A percentile compares a stretch with the other conserved stretches of the same genome.
Conservation (phyloP, 2,329 filamentous ascomycete genomes). For the Helotiales sp. region DNA sequence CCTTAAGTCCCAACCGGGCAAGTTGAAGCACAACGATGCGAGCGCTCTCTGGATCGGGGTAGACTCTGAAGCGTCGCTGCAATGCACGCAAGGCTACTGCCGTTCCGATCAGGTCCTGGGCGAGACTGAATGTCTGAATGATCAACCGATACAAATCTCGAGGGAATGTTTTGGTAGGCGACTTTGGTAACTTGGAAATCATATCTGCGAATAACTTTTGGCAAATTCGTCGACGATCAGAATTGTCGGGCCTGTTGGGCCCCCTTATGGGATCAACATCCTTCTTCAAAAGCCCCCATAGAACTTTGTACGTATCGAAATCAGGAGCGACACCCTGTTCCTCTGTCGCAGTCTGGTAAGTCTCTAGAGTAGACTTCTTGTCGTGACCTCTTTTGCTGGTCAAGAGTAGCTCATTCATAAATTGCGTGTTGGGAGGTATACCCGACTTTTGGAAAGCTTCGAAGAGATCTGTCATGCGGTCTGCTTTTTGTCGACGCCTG, state of each 20-base stretch:
- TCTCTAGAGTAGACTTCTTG: constrained; percentile 35
- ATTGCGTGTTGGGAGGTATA: constrained; percentile 71
- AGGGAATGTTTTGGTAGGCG: constrained; percentile 46
- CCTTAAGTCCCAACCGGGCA: constrained; percentile 46
- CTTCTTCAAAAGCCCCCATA: constrained; percentile 41
- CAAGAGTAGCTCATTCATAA: constrained; percentile 79
- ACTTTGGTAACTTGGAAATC: constrained; percentile 49
- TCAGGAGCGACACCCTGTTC: constrained; percentile 35
- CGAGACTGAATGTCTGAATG: constrained; percentile 55
- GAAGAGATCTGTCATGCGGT: constrained; percentile 64
- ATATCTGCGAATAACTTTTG: constrained; percentile 52
- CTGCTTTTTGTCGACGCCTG: constrained; percentile 62
- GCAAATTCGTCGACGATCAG: constrained; percentile 20
- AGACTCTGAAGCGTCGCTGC: constrained; percentile 49
- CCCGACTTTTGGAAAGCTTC: constrained; percentile 65
- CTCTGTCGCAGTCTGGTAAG: constrained; percentile 32
- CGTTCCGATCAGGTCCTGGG: constrained; percentile 53
- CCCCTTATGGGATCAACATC: constrained; percentile 29
- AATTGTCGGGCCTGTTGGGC: background rate
- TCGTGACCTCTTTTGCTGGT: constrained; percentile 30
- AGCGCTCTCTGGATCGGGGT: constrained; percentile 52
- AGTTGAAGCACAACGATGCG: constrained; percentile 55
- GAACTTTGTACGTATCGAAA: constrained; percentile 39
- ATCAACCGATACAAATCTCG: constrained; percentile 57
- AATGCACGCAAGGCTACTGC: constrained; percentile 55